phyloP scores from a whole-genome alignment of 495 filamentous ascomycete species.

The Terfezia claveryi region DNA sequence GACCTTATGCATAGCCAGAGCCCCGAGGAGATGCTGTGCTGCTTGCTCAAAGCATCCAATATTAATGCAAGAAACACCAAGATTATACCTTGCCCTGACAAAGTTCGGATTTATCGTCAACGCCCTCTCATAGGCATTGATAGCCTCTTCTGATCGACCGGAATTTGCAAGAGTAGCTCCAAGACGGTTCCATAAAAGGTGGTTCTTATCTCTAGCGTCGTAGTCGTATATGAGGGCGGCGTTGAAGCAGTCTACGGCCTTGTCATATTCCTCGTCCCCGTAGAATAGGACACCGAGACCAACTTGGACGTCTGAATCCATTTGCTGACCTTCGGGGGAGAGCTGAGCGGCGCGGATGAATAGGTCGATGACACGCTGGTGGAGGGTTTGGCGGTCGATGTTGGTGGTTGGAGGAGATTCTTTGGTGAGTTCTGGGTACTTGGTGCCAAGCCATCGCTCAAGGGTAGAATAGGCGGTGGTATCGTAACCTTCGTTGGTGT shows the following conservation, averaged over 20 bases:
- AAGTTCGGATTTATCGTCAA: slow-evolving; percentile 80
- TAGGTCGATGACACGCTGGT: slow-evolving; percentile 68
- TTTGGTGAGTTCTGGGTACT: slow-evolving; percentile 63
- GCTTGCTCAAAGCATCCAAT: slow-evolving; percentile 87
- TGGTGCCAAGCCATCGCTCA: slow-evolving; percentile 83
- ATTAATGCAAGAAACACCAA: slow-evolving; percentile 92
- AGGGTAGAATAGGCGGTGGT: slow-evolving; percentile 88
- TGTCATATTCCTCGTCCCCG: slow-evolving; percentile 89
- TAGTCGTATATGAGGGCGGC: slow-evolving; percentile 36
- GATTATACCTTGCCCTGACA: slow-evolving; percentile 87
- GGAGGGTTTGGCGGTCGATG: slow-evolving; percentile 59
- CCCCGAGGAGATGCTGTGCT: slow-evolving; percentile 80
- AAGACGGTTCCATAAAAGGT: slow-evolving; percentile 93
- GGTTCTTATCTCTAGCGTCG: slow-evolving; percentile 19
- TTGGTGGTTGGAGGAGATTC: slow-evolving; percentile 44
- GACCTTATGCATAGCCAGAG: slow-evolving; percentile 88
- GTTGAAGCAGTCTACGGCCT: slow-evolving; percentile 95
- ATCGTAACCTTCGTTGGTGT: slow-evolving; percentile 98
- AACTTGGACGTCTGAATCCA: slow-evolving; percentile 97
- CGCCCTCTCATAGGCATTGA: slow-evolving; percentile 85
- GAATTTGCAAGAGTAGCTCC: slow-evolving; percentile 91
- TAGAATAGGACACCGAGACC: slow-evolving; percentile 96
- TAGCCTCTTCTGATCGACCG: slow-evolving; percentile 80
- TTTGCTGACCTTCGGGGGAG: slow-evolving; percentile 62
- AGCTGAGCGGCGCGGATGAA: slow-evolving; percentile 87